Base-by-base conservation (phyloP, 2,329 filamentous ascomycete genomes). In the Bipolaris victoriae region DNA sequence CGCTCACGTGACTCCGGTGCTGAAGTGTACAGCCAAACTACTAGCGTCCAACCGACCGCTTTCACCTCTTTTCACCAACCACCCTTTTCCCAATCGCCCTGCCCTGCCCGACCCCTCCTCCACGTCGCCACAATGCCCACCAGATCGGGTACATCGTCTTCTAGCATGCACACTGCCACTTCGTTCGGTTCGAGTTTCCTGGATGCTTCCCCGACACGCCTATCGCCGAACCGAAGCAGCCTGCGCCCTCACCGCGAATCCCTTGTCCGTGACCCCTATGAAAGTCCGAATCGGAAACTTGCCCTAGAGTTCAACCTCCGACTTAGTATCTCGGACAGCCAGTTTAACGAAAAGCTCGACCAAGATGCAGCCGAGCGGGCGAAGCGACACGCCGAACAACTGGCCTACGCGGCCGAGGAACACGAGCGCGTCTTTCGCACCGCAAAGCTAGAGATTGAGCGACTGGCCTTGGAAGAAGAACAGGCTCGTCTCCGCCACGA, bases 361-460 rank as follows among this genome's bases (percentile, higher is more conserved):
- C 80, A 80, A 39, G 84, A 86, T 49, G 82, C 85, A 31, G 82
- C 84, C 35, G 87, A 90, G 61, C 84, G 83, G 33, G 87, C 88
- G 69, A 79, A 84, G 48, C 81, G 80, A 53, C 88, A 91, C 70
- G 82, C 83, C 56, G 84, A 87, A 64, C 88, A 89, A 13, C 82
- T 94, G 15, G 84, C 84, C 44, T 83, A 84, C 45, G 88, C 88
- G 3, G 85, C 86, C 47, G 81, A 81, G 13, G 84, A 89, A 68
- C 90, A 92, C 72, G 84, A 90, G 36, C 82, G 84, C 26, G 83
- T 94, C 10, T 82, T 81, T 44, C 76, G 80, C 50, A 80, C 82
- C 48, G 85, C 85, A 3, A 81, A 85, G 66, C 78, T 81, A 18
- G 82, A 81, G 16, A 66, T 84, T n/a, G 76, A 83, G 39, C 77